Conservation (phyloP, 202 grass and related monocot species). For the Zizania palustris region DNA sequence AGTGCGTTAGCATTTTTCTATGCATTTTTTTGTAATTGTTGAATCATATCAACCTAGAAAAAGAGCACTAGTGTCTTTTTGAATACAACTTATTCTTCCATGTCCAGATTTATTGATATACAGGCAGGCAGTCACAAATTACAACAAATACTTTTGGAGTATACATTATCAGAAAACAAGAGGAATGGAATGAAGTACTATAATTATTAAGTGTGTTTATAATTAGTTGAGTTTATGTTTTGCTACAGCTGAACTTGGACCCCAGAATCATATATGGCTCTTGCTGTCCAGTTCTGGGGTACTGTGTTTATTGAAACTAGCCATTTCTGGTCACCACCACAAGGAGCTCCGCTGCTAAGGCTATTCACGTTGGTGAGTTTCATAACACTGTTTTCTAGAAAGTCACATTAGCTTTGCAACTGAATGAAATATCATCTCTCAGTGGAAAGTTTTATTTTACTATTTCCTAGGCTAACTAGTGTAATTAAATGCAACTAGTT, state of each 20-base stretch:
- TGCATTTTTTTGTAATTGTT: slow-evolving; percentile 19
- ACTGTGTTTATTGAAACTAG: slow-evolving; percentile 53
- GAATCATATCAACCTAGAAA: slow-evolving; percentile 12
- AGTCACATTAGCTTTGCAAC: too few relatives aligned
- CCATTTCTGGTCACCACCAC: slow-evolving; percentile 42
- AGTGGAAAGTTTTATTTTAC: too few relatives aligned
- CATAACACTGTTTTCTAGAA: too few relatives aligned
- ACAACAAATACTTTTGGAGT: background rate
- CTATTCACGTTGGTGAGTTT: too few relatives aligned
- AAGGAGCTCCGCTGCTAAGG: slow-evolving; percentile 44
- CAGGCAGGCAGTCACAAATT: slow-evolving; percentile 12
- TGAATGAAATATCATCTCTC: too few relatives aligned
- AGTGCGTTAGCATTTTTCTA: background rate
- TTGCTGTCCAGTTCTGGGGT: slow-evolving; percentile 69
- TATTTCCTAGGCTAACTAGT: too few relatives aligned
- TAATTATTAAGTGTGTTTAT: background rate
- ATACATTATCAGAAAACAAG: slow-evolving; percentile 1
- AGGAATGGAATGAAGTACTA: slow-evolving; percentile 1
- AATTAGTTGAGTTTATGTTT: background rate
- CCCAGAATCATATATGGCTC: slow-evolving; percentile 67
- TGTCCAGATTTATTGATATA: slow-evolving; percentile 18
- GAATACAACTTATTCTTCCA: slow-evolving; percentile 21
- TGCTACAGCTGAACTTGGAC: slow-evolving; percentile 52
- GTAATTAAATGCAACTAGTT: too few relatives aligned
- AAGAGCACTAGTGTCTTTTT: slow-evolving; percentile 7